Base-by-base conservation (phyloP, 768 basidiomycete species). In the Exsudoporus frostii region DNA sequence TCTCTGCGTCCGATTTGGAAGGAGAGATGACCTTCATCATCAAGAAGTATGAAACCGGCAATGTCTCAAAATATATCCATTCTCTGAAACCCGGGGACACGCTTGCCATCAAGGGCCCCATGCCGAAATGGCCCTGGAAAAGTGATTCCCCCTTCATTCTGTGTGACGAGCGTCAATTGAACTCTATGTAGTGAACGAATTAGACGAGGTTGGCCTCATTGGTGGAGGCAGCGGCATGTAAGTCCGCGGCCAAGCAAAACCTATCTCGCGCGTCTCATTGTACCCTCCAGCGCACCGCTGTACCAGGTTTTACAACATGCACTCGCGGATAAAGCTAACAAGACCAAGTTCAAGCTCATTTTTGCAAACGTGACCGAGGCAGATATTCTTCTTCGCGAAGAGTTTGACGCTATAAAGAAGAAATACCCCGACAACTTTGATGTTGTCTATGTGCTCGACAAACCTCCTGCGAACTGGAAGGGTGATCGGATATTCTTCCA, bases 151-250 rank as follows among this genome's bases (percentile, higher is more conserved):
- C 24, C 11, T 20, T 50, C 30, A 36, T 20, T 32, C 30, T 22
- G 48, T 51, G 7, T 9, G 27, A 50, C 45, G 13, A 24, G 39
- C 22, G 20, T 57, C 34, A 47, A 15, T 38, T 48, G 40, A 44
- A 44, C 29, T 10, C 34, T 55, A n/a, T 43, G n/a, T 58, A 92
- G 90, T 77, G 58, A 91, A 92, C 68, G 82, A 92, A 69, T 86
- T 88, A 48, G 90, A 94, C 20, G 77, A 93, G 60, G 85, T 97
- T 50, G 89, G 86, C 13, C 77, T 95, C 62, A 91, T 98, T 62
- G 92, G 91, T 32, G 97, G 97, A 48, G 97, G 97, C 49, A 88
- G 84, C 59, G 97, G 97, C 68, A 92, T 98, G 86, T 88, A 63
- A 62, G 85, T 73, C 32, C 25, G 37, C 48, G 43, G 25, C 32